phyloP scores from a whole-genome alignment of 2,329 filamentous ascomycete genomes.

The Sporothrix dimorphospora region DNA sequence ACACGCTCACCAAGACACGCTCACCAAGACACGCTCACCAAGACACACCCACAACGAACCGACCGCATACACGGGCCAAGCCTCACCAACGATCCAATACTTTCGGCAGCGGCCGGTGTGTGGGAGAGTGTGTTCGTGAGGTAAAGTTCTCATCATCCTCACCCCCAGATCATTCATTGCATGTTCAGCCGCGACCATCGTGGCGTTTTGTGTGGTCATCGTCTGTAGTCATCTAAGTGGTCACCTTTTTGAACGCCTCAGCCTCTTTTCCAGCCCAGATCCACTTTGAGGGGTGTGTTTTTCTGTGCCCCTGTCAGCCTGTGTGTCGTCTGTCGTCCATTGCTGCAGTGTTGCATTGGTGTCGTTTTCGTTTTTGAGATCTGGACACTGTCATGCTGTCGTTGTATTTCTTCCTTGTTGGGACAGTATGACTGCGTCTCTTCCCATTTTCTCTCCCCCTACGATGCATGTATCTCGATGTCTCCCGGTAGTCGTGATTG shows the following conservation, averaged over 20 bases:
- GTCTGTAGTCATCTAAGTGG: conserved; percentile 13
- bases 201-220: background rate
- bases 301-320: conserved; percentile 10
- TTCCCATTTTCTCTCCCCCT: too few relatives aligned
- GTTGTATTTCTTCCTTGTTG: background rate
- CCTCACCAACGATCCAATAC: conserved; percentile 2
- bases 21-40: conserved; percentile 12
- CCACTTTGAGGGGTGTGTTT: background rate
- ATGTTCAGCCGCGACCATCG: conserved; percentile 4
- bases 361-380: background rate
- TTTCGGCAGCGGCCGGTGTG: conserved; percentile 12
- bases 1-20: background rate
- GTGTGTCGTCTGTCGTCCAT: background rate
- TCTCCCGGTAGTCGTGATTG: conserved; percentile 16
- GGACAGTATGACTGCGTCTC: too few relatives aligned
- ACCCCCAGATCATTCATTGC: background rate
- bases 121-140: too few relatives aligned
- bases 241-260: background rate
- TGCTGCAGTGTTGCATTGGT: background rate
- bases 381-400: background rate
- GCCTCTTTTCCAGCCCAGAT: conserved; percentile 13
- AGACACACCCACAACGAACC: background rate
- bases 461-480: conserved; percentile 3
- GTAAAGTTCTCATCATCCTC: background rate
- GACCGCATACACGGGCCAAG: conserved; percentile 12